phyloP scores from a whole-genome alignment of 352 stramenopile species.

The Phytophthora sp. region DNA sequence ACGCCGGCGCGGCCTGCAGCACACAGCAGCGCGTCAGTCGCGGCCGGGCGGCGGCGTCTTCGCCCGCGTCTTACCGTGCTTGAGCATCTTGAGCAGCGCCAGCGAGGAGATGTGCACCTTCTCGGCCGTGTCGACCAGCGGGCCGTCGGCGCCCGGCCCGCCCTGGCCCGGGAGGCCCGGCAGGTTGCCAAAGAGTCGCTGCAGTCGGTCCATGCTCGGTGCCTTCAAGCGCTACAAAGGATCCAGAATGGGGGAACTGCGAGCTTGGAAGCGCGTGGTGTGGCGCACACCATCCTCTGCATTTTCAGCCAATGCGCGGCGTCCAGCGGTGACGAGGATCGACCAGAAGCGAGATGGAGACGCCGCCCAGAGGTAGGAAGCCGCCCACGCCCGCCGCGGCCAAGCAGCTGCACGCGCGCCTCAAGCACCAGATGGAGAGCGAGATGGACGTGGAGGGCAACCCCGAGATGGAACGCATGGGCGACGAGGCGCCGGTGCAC shows the following conservation, averaged over 20 bases:
- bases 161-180: slow-evolving; percentile 75
- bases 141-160: slow-evolving; percentile 85
- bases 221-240: slow-evolving; percentile 28
- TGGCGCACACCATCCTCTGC: slow-evolving; percentile 8
- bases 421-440: slow-evolving; percentile 80
- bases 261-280: slow-evolving; percentile 3
- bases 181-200: slow-evolving; percentile 87
- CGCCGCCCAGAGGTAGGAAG: slow-evolving; percentile 60
- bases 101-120: slow-evolving; percentile 99
- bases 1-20: slow-evolving; percentile 96
- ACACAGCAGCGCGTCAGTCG: too few species aligned
- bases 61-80: slow-evolving; percentile 86
- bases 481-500: slow-evolving; percentile 72
- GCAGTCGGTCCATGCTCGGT: slow-evolving; percentile 77
- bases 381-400: slow-evolving; percentile 28
- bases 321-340: background rate
- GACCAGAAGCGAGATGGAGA: slow-evolving; percentile 57
- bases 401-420: slow-evolving; percentile 67
- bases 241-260: slow-evolving; percentile 28
- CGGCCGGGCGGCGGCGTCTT: too few species aligned
- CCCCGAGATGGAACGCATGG: slow-evolving; percentile 61
- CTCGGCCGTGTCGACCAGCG: slow-evolving; percentile 97
- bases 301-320: slow-evolving; percentile 1
- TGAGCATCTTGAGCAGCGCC: slow-evolving; percentile 99
- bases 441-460: slow-evolving; percentile 68